Conservation (phyloP, 1,139 yeast species). For the Martiniozyma asiatica region DNA sequence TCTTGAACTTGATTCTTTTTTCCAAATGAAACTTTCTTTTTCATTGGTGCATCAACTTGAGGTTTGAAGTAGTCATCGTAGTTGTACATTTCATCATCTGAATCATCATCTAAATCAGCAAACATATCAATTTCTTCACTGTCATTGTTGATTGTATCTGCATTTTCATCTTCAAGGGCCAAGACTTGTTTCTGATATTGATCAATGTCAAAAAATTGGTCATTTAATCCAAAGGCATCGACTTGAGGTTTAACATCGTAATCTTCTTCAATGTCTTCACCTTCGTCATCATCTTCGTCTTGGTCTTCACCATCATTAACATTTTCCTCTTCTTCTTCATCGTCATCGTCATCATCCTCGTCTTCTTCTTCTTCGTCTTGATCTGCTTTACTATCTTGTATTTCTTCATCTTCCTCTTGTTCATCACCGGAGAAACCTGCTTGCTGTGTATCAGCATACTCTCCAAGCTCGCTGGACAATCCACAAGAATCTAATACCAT, state of each 20-base stretch:
- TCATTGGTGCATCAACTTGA: constrained; percentile 15
- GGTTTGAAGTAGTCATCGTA: constrained; percentile 64
- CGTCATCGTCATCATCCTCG: constrained; percentile 14
- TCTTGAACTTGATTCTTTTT: constrained; percentile 23
- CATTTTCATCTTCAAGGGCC: constrained; percentile 41
- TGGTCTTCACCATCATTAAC: constrained; percentile 8
- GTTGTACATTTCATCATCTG: constrained; percentile 57
- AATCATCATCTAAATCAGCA: constrained; percentile 45
- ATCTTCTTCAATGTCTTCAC: constrained; percentile 18
- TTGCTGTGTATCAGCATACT: constrained; percentile 11
- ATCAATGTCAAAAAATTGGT: constrained; percentile 75
- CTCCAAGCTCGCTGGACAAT: constrained; percentile 22
- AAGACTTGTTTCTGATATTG: constrained; percentile 74
- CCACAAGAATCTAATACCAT: constrained; percentile 66
- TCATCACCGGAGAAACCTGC: constrained; percentile 21
- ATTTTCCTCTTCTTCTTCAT: constrained; percentile 14
- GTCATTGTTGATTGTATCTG: constrained; percentile 32
- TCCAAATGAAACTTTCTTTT: constrained; percentile 12
- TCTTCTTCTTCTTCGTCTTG: constrained; percentile 16
- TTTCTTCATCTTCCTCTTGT: constrained; percentile 30
- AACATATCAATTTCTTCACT: constrained; percentile 52
- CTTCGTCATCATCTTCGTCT: constrained; percentile 18
- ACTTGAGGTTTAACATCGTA: constrained; percentile 21
- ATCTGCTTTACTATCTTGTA: constrained; percentile 23
- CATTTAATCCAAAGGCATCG: constrained; percentile 63